Evolutionary conservation across 2,329 filamentous ascomycete species (phyloP).

Genomic region (Eutypella sp.): DNA sequence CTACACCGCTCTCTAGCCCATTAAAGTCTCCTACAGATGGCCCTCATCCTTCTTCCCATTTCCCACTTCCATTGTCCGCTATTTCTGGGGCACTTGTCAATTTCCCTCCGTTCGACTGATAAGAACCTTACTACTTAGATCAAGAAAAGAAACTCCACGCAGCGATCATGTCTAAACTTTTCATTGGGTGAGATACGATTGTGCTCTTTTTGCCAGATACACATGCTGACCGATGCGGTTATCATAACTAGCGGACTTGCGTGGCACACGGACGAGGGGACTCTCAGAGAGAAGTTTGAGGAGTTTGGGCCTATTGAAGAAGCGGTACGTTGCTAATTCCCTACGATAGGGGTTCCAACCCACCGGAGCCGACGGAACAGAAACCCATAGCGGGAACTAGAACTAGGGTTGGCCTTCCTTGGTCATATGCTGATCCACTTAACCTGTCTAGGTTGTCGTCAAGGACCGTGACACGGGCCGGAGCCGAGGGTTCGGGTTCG

Average conservation of each 20-base stretch:
- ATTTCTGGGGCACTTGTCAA: neutral
- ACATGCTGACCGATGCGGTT: slow-evolving; percentile 7
- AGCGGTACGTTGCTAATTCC: slow-evolving; percentile 64
- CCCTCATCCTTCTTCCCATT: too few relatives aligned
- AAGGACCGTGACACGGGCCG: slow-evolving; percentile 96
- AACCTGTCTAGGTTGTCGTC: slow-evolving; percentile 71
- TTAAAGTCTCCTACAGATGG: too few relatives aligned
- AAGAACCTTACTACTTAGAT: slow-evolving; percentile 6
- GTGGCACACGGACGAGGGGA: slow-evolving; percentile 93
- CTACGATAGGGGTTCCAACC: too few relatives aligned
- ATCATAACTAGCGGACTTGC: slow-evolving; percentile 70
- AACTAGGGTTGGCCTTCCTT: too few relatives aligned
- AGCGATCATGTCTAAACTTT: slow-evolving; percentile 79
- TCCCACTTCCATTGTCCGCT: too few relatives aligned
- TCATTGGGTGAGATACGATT: slow-evolving; percentile 70
- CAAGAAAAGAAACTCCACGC: slow-evolving; percentile 2
- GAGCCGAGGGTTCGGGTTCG: slow-evolving; percentile 96
- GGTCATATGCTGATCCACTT: too few relatives aligned
- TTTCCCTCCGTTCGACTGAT: slow-evolving; percentile 1
- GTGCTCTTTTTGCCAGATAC: slow-evolving; percentile 6
- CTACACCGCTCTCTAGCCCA: too few relatives aligned
- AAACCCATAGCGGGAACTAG: too few relatives aligned
- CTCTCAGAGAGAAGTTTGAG: slow-evolving; percentile 85
- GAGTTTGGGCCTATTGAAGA: slow-evolving; percentile 89
- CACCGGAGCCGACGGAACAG: too few relatives aligned